These are phyloP conservation scores for Gracilaria vermiculophylla DNA, from an alignment of 23 red algal species.

Conservation along the genomic window DNA sequence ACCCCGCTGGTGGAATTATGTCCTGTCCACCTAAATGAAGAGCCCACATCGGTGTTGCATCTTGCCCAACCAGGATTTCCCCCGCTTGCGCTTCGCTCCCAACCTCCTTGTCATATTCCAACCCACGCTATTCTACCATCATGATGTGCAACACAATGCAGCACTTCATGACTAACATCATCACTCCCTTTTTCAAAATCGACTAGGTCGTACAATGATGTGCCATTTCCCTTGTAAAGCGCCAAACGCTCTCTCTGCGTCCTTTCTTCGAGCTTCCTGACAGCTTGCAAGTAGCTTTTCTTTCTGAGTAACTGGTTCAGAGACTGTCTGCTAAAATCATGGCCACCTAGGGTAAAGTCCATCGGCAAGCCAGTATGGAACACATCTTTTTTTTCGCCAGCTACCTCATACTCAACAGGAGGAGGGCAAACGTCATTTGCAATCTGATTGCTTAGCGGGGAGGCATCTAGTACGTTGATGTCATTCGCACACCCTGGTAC, in stretches of 20 bases:
- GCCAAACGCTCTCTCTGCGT: background rate
- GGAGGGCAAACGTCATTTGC: conserved; percentile 2
- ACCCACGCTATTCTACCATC: background rate
- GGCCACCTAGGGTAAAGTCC: conserved; percentile 29
- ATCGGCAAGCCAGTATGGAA: conserved; percentile 31
- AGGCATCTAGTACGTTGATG: conserved; percentile 40
- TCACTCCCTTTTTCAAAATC: background rate
- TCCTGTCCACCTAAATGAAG: too few relatives aligned
- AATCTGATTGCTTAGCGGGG: background rate
- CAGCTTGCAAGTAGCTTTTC: background rate
- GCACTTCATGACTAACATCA: background rate
- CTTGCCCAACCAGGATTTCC: too few relatives aligned
- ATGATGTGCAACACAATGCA: background rate
- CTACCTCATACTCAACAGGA: background rate
- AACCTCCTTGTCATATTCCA: background rate
- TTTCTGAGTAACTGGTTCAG: background rate
- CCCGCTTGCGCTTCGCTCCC: too few relatives aligned
- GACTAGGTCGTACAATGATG: background rate
- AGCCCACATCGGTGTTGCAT: too few relatives aligned
- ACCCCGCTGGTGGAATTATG: too few relatives aligned
- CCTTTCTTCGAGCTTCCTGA: conserved; percentile 17
- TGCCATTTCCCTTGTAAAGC: conserved; percentile 29
- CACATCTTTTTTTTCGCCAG: background rate
- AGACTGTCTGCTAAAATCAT: conserved; percentile 4
- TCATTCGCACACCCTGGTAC: conserved; percentile 30